Conservation (phyloP, 164 flowering plant species). For the grape (Vitis vinifera) region ASM3070453v1 NC_081817.1:3747501-3748000, state of each 20-base stretch:
- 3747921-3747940: conserved; percentile 50
- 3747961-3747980: conserved; percentile 92
- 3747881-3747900: neutral
- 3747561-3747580: neutral
- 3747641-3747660: neutral
- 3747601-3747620: neutral
- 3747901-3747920: neutral
- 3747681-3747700: neutral
- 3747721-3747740: neutral
- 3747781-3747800: neutral
- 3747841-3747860: neutral
- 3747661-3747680: neutral
- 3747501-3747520: neutral
- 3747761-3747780: neutral
- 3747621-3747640: neutral
- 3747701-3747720: neutral
- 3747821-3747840: neutral
- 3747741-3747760: neutral
- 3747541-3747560: neutral
- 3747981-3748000: conserved; percentile 97
- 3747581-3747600: neutral
- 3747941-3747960: conserved; percentile 92
- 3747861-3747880: neutral
- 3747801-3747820: neutral
- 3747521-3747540: neutral